These are phyloP conservation scores for Phytophthora crassamura DNA, from an alignment of 352 stramenopile genomes.

Conservation along the genomic window DNA sequence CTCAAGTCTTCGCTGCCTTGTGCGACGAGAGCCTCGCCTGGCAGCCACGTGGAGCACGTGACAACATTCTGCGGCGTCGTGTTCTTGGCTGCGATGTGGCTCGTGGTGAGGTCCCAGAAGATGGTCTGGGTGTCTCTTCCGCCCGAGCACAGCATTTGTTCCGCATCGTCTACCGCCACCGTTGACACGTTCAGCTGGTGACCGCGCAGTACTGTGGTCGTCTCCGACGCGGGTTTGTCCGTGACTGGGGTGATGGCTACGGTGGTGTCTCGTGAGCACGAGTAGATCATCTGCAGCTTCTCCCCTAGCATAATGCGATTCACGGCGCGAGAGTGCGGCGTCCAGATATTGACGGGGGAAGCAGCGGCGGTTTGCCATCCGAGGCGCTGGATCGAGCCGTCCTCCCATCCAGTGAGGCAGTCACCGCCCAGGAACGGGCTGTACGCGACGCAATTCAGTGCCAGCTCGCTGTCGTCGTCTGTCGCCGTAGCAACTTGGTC, in stretches of 20 bases:
- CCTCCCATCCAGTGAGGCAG: constrained; percentile 77
- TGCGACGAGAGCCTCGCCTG: constrained; percentile 58
- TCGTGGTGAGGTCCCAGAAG: constrained; percentile 76
- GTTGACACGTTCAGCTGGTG: constrained; percentile 81
- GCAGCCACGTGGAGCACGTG: constrained; percentile 86
- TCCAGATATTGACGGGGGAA: constrained; percentile 47
- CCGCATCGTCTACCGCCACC: constrained; percentile 56
- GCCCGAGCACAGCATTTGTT: constrained; percentile 75
- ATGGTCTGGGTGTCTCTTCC: constrained; percentile 84
- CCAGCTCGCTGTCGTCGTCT: constrained; percentile 37
- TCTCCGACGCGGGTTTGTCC: constrained; percentile 28
- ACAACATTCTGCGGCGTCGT: constrained; percentile 85
- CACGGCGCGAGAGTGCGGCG: constrained; percentile 59
- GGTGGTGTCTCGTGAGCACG: constrained; percentile 80
- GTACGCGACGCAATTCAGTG: constrained; percentile 60
- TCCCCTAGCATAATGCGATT: constrained; percentile 64
- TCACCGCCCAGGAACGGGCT: constrained; percentile 33
- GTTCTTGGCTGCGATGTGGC: constrained; percentile 58
- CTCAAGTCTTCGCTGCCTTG: constrained; percentile 87
- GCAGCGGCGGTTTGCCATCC: constrained; percentile 36
- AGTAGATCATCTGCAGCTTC: constrained; percentile 59
- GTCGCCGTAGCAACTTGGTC: constrained; percentile 10
- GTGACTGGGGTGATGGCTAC: constrained; percentile 55
- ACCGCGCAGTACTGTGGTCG: constrained; percentile 39
- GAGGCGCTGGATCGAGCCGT: constrained; percentile 61